phyloP scores from a whole-genome alignment of 345 rosid genomes.

The Mercurialis annua region DNA sequence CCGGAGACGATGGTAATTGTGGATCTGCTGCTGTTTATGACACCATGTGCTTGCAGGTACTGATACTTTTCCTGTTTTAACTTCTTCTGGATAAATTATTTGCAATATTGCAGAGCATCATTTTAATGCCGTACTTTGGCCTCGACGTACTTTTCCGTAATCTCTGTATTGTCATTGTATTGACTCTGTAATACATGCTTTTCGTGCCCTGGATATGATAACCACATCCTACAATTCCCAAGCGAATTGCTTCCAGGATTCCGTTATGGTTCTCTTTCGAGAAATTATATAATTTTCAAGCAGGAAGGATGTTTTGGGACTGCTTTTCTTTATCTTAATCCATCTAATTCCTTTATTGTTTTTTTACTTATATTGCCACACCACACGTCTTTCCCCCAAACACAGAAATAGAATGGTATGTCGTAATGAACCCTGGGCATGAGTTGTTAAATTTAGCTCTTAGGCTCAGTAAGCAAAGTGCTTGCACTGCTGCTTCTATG shows the following conservation, averaged over 20 bases:
- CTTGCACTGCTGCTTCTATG: neutral
- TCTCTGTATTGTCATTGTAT: too few relatives aligned
- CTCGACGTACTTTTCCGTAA: neutral
- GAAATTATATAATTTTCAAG: neutral
- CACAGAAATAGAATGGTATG: neutral
- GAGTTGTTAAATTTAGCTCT: neutral
- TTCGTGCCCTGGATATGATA: neutral
- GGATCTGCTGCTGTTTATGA: conserved; percentile 90
- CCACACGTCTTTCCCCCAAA: neutral
- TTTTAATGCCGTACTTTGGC: too few relatives aligned
- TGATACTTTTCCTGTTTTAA: too few relatives aligned
- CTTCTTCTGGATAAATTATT: too few relatives aligned
- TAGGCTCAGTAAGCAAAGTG: neutral
- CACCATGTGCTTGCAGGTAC: conserved; percentile 78
- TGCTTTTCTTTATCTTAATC: neutral
- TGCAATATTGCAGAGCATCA: too few relatives aligned
- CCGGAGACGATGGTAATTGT: conserved; percentile 83
- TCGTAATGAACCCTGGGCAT: neutral
- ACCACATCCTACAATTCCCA: neutral
- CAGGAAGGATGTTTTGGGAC: neutral
- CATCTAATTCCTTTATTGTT: neutral
- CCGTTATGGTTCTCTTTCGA: neutral
- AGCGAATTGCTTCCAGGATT: neutral
- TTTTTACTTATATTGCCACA: neutral
- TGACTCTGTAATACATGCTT: neutral